These are phyloP conservation scores for Amoeboradix gromovi DNA, from an alignment of 371 early-diverging fungal genomes.

Conservation along the genomic window DNA sequence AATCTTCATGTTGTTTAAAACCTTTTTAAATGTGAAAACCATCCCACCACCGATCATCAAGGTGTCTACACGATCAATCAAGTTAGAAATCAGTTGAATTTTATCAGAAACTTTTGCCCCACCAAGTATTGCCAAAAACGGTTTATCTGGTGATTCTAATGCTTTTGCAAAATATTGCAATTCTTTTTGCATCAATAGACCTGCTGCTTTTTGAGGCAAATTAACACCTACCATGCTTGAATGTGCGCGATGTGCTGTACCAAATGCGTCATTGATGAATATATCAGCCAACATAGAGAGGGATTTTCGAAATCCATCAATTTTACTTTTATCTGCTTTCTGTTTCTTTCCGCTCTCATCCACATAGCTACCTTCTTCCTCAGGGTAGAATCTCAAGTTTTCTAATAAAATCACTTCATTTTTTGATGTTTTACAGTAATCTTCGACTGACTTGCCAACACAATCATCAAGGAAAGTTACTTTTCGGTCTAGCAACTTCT, in stretches of 20 bases:
- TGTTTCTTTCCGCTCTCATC: slow-evolving; percentile 55
- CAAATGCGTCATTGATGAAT: slow-evolving; percentile 95
- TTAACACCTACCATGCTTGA: slow-evolving; percentile 88
- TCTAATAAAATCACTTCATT: slow-evolving; percentile 70
- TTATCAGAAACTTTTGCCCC: slow-evolving; percentile 97
- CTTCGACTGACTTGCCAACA: slow-evolving; percentile 63
- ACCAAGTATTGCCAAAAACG: slow-evolving; percentile 91
- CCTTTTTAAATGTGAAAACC: slow-evolving; percentile 92
- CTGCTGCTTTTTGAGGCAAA: slow-evolving; percentile 63
- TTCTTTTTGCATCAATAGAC: slow-evolving; percentile 96
- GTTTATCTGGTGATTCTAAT: slow-evolving; percentile 61
- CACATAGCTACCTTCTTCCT: slow-evolving; percentile 88
- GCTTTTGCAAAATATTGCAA: slow-evolving; percentile 86
- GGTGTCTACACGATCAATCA: slow-evolving; percentile 49
- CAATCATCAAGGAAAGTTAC: slow-evolving; percentile 78
- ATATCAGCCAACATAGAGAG: slow-evolving; percentile 80
- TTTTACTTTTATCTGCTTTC: slow-evolving; percentile 51
- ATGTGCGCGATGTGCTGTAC: slow-evolving; percentile 85
- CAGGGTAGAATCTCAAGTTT: slow-evolving; percentile 91
- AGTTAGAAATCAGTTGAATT: slow-evolving; percentile 83
- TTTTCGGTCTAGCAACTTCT: slow-evolving; percentile 39
- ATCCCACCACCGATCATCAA: slow-evolving; percentile 82
- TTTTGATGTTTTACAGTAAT: slow-evolving; percentile 20
- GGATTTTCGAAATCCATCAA: slow-evolving; percentile 58
- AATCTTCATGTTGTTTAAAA: slow-evolving; percentile 50